phyloP scores from a whole-genome alignment of 2,329 filamentous ascomycete species.

The Aquanectria penicillioides region DNA sequence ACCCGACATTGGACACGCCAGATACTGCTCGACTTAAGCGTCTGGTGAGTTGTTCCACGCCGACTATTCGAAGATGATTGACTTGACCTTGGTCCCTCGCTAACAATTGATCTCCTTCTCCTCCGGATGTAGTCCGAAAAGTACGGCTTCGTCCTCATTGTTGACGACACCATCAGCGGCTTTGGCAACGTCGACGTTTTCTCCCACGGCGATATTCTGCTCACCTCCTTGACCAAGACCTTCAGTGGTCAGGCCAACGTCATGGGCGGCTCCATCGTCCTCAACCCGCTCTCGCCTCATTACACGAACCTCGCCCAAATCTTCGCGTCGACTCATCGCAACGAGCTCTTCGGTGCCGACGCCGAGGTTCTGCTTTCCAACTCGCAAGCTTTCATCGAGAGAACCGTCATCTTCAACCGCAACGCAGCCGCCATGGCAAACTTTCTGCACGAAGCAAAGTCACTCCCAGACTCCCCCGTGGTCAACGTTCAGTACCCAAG shows the following conservation, averaged over 20 bases:
- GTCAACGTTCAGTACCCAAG: slow-evolving; percentile 56
- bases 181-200: slow-evolving; percentile 63
- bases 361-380: slow-evolving; percentile 57
- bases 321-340: slow-evolving; percentile 45
- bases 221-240: slow-evolving; percentile 66
- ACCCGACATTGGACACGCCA: slow-evolving; percentile 47
- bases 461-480: slow-evolving; percentile 49
- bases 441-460: slow-evolving; percentile 47
- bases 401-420: slow-evolving; percentile 51
- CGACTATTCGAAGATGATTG: no score
- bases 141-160: slow-evolving; percentile 55
- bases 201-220: slow-evolving; percentile 57
- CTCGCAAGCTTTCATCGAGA: slow-evolving; percentile 54
- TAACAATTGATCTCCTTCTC: neutral
- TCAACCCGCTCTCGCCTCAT: slow-evolving; percentile 58
- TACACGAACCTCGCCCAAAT: slow-evolving; percentile 50
- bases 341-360: slow-evolving; percentile 60
- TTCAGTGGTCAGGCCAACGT: slow-evolving; percentile 67
- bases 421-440: slow-evolving; percentile 56
- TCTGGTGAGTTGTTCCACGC: slow-evolving; percentile 55
- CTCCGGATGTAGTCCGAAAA: slow-evolving; percentile 48
- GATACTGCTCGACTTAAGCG: slow-evolving; percentile 48
- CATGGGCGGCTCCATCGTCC: slow-evolving; percentile 60
- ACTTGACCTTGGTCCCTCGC: no score
- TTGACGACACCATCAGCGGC: slow-evolving; percentile 60